These are phyloP conservation scores for Starmerella kuoi DNA, from an alignment of 805 yeast species.

Conservation along the genomic window DNA sequence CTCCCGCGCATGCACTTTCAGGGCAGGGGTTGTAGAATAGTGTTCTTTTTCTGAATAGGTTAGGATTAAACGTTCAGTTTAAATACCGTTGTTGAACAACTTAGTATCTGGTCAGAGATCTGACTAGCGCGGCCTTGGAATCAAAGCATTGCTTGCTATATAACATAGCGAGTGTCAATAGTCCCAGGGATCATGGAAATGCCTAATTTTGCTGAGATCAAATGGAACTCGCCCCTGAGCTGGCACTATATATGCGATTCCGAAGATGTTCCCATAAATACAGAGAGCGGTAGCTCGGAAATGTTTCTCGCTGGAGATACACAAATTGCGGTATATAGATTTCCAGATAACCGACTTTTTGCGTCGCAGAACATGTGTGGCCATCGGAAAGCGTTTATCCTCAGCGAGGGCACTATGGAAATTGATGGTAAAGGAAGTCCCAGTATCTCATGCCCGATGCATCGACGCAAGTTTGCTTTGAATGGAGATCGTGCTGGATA, in stretches of 20 bases:
- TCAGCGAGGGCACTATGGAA: slow-evolving; percentile 30
- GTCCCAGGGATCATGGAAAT: neutral
- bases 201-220: slow-evolving; percentile 7
- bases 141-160: no score
- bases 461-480: slow-evolving; percentile 29
- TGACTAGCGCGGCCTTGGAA: no score
- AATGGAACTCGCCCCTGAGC: slow-evolving; percentile 27
- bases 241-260: slow-evolving; percentile 28
- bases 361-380: slow-evolving; percentile 35
- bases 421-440: slow-evolving; percentile 27
- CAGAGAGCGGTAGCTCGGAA: slow-evolving; percentile 28
- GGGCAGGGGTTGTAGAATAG: no score
- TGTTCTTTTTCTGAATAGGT: no score
- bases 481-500: slow-evolving; percentile 25
- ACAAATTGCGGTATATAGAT: slow-evolving; percentile 31
- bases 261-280: slow-evolving; percentile 25
- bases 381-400: slow-evolving; percentile 32
- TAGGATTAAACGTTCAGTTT: no score
- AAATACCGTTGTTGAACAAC: no score
- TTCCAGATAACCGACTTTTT: slow-evolving; percentile 26
- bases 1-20: no score
- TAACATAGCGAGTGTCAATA: no score
- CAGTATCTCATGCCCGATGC: slow-evolving; percentile 32
- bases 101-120: no score
- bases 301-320: slow-evolving; percentile 30